Evolutionary conservation across 2,329 filamentous ascomycete genomes (phyloP).

Genomic region (Aspergillus pseudonomiae): DNA sequence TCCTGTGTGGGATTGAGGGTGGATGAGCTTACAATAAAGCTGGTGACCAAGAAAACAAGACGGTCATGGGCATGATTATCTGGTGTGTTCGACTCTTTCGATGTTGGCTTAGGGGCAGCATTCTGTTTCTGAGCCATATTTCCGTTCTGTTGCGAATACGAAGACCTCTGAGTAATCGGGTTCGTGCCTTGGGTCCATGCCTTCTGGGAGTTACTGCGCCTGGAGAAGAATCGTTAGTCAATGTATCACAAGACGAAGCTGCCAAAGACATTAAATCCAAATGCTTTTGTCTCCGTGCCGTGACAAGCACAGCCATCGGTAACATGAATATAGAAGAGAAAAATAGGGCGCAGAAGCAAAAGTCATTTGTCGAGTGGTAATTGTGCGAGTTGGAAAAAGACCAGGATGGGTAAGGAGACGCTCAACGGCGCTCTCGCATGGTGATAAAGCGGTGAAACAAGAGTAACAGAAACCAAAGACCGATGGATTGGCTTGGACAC

Average conservation of each 20-base stretch:
- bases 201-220: constrained; percentile 59
- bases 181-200: constrained; percentile 65
- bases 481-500: constrained; percentile 6
- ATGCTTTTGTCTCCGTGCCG: neutral
- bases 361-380: neutral
- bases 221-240: constrained; percentile 26
- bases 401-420: constrained; percentile 3
- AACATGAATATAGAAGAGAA: neutral
- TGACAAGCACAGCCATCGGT: neutral
- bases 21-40: constrained; percentile 57
- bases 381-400: neutral
- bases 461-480: neutral
- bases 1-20: neutral
- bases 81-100: constrained; percentile 55
- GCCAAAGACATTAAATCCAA: neutral
- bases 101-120: constrained; percentile 40
- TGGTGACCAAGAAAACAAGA: constrained; percentile 61
- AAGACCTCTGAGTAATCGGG: constrained; percentile 61
- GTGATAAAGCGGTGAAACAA: constrained; percentile 18
- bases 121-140: constrained; percentile 48
- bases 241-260: constrained; percentile 11
- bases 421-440: constrained; percentile 2
- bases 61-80: constrained; percentile 64
- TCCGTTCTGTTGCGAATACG: constrained; percentile 58
- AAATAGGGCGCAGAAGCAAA: neutral